phyloP scores from a whole-genome alignment of 768 basidiomycete genomes.

The Sistotremastrum niveocremeum region DNA sequence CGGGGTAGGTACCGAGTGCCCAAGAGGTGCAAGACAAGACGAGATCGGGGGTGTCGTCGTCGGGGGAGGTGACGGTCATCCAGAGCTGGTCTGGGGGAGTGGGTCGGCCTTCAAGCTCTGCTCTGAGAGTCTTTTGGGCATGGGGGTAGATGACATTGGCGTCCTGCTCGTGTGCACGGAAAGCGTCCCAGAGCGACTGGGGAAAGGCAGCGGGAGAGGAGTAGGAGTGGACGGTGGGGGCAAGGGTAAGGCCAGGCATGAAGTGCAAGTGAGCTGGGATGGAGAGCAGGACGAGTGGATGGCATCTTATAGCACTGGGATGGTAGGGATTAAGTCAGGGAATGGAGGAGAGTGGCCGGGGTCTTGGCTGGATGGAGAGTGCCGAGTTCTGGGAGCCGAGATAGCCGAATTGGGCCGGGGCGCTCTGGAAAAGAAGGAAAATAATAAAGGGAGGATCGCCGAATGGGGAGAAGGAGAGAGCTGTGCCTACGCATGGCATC shows the following conservation, averaged over 20 bases:
- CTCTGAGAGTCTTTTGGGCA: slow-evolving; percentile 28
- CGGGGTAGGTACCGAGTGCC: slow-evolving; percentile 43
- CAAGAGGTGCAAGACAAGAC: slow-evolving; percentile 48
- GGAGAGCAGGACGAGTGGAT: slow-evolving; percentile 6
- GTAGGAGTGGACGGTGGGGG: slow-evolving; percentile 24
- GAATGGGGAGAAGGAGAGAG: too few species aligned
- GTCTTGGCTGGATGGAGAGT: too few species aligned
- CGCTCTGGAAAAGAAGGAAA: too few species aligned
- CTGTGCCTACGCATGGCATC: too few species aligned
- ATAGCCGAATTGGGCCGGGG: too few species aligned
- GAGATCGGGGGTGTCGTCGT: slow-evolving; percentile 27
- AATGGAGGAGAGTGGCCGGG: too few species aligned
- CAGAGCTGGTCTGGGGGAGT: slow-evolving; percentile 19
- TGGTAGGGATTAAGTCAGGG: too few species aligned
- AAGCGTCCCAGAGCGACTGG: slow-evolving; percentile 19
- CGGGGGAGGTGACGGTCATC: slow-evolving; percentile 20
- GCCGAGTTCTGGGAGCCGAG: too few species aligned
- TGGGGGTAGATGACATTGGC: slow-evolving; percentile 42
- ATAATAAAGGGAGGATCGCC: too few species aligned
- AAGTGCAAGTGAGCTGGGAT: slow-evolving; percentile 8
- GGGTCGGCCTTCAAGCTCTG: slow-evolving; percentile 32
- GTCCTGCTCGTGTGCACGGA: slow-evolving; percentile 23
- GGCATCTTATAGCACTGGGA: too few species aligned
- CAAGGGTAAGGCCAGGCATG: not conserved
- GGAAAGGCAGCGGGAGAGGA: slow-evolving; percentile 27